Evolutionary conservation across 169 alveolate species (phyloP), one percentile per base, ranked within the genome.

Genomic region (Eimeria necatrix): DNA sequence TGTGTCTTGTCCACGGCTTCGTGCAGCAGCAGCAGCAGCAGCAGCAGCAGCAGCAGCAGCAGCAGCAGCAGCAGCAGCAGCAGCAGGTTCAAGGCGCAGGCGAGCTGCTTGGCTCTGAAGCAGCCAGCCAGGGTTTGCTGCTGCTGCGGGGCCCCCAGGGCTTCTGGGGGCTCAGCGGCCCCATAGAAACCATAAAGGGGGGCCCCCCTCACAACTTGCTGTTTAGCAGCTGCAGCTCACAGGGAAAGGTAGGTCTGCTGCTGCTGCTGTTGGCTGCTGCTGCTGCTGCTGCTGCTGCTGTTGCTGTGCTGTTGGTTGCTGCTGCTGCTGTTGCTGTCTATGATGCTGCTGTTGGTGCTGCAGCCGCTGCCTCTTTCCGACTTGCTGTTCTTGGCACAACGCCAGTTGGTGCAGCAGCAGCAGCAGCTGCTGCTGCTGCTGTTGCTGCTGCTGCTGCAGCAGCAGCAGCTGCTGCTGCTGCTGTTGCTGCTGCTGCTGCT

Each of bases 71-170:
- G 64, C 64, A 56, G 64, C 64, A 56, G 64, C 20, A 56, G 20
- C 8, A 14, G 64, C 64, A 9, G 8, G 64, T 56, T 8, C 64
- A 56, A 14, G 20, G n/a, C n/a, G n/a, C n/a, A n/a, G n/a, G n/a
- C n/a, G n/a, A n/a, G n/a, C n/a, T n/a, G n/a, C n/a, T n/a, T n/a
- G n/a, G n/a, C n/a, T n/a, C n/a, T n/a, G 64, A 8, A 56, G 64
- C 64, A 56, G 64, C 64, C 64, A 56, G 64, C 64, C 51, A 20
- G 53, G 51, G 53, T 48, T 48, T 71, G n/a, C 48, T 9, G 49
- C 81, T 71, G 81, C 81, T 71, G 81, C 81, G 41, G 53, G 81
- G 53, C 81, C 48, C 81, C 46, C 51, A 24, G 7, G 81, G 81
- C 48, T 71, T 24, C 22, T 71, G 46, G 46, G 46, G 81, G n/a